phyloP scores from a whole-genome alignment of 352 stramenopile genomes.

The Plasmopara viticola region DNA sequence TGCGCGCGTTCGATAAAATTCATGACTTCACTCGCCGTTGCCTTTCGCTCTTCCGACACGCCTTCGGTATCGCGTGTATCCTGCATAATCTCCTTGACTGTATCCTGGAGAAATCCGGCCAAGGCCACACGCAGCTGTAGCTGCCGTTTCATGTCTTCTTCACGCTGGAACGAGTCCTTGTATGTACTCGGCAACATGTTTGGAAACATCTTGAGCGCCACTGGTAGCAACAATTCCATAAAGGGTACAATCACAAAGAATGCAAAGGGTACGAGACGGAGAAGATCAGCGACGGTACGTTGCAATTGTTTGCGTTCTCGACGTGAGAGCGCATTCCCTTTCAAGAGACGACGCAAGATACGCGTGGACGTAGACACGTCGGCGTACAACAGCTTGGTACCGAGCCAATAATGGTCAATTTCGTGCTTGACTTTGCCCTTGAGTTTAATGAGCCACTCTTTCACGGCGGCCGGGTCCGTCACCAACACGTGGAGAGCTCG shows the following conservation, averaged over 20 bases:
- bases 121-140: constrained; percentile 94
- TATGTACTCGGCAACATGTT: constrained; percentile 99
- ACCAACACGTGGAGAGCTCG: constrained; percentile 54
- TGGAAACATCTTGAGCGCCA: constrained; percentile 97
- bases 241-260: constrained; percentile 98
- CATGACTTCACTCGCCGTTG: constrained; percentile 77
- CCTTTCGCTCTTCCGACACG: constrained; percentile 68
- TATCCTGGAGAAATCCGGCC: constrained; percentile 97
- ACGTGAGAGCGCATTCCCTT: constrained; percentile 90
- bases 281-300: constrained; percentile 93
- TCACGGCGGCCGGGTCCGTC: constrained; percentile 55
- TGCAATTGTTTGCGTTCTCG: constrained; percentile 96
- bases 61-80: constrained; percentile 75
- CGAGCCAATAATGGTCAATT: constrained; percentile 95
- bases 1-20: constrained; percentile 81
- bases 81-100: constrained; percentile 87
- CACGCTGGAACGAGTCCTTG: constrained; percentile 91
- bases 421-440: constrained; percentile 87
- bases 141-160: constrained; percentile 98
- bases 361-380: constrained; percentile 93
- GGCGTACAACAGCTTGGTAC: constrained; percentile 93
- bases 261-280: constrained; percentile 95
- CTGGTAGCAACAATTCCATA: constrained; percentile 96
- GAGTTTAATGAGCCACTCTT: constrained; percentile 49
- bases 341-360: constrained; percentile 88